Conservation (phyloP, 2,329 filamentous ascomycete genomes). For the Paecilomyces sp. region DNA sequence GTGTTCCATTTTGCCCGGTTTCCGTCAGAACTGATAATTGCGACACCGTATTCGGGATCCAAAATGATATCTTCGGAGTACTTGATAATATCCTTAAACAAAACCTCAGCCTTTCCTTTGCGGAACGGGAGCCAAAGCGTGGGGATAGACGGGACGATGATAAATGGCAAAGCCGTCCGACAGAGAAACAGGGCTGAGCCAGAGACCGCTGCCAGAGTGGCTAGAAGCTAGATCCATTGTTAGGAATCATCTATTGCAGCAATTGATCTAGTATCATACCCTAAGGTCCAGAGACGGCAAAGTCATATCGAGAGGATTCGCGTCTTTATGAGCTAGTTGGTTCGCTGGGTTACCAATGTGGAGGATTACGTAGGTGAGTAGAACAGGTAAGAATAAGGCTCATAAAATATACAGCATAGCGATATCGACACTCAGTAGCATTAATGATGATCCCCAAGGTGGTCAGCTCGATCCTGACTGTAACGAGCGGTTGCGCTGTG, state of each 20-base stretch:
- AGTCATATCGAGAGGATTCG: background rate
- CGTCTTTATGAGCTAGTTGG: background rate
- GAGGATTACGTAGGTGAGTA: background rate
- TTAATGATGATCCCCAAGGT: background rate
- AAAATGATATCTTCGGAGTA: conserved; percentile 9
- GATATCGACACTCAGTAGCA: background rate
- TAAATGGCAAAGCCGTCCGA: conserved; percentile 5
- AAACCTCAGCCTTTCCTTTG: conserved; percentile 6
- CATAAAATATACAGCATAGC: background rate
- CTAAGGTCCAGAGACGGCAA: background rate
- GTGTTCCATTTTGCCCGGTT: conserved; percentile 8
- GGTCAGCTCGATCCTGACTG: background rate
- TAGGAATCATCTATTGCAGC: background rate
- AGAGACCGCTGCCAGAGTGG: conserved; percentile 1
- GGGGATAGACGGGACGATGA: conserved; percentile 8
- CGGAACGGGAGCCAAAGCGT: conserved; percentile 10
- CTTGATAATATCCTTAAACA: conserved; percentile 8
- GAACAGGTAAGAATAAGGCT: background rate
- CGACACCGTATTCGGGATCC: conserved; percentile 9
- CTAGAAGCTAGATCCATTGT: conserved; percentile 3
- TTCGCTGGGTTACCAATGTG: background rate
- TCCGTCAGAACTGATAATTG: conserved; percentile 10
- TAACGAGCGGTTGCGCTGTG: background rate
- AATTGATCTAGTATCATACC: background rate
- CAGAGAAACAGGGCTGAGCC: conserved; percentile 2